Conservation (phyloP, 225 moss, liverwort and hornwort genomes). For the Physcomitrium patens region DNA sequence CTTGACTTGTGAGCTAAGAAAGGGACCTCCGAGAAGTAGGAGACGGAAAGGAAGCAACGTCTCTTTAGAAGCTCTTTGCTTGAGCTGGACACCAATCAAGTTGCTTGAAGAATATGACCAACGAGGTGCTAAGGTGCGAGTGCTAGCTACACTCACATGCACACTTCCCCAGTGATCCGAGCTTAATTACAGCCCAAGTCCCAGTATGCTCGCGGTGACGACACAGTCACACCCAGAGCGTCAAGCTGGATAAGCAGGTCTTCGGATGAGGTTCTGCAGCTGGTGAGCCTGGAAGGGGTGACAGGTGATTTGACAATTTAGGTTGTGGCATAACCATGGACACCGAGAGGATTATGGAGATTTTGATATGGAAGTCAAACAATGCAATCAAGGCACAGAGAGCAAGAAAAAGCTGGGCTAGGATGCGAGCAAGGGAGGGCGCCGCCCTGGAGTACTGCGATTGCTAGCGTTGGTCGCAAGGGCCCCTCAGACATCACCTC, state of each 20-base stretch:
- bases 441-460: constrained; percentile 43
- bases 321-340: background rate
- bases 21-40: background rate
- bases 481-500: constrained; percentile 11
- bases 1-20: constrained; percentile 27
- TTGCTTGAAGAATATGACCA: constrained; percentile 6
- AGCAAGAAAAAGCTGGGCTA: constrained; percentile 41
- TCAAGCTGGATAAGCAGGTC: constrained; percentile 41
- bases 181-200: too few relatives aligned
- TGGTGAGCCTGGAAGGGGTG: constrained; percentile 1
- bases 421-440: constrained; percentile 35
- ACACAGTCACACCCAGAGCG: too few relatives aligned
- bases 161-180: too few relatives aligned
- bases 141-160: too few relatives aligned
- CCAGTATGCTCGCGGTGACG: too few relatives aligned
- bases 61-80: background rate
- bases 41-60: constrained; percentile 19
- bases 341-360: background rate
- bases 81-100: constrained; percentile 23
- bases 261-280: background rate
- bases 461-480: constrained; percentile 18
- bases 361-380: constrained; percentile 40
- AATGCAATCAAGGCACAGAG: constrained; percentile 56
- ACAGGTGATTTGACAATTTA: constrained; percentile 22
- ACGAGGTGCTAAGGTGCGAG: constrained; percentile 2